Evolutionary conservation across 2,329 filamentous ascomycete species (phyloP).

Genomic region (Fusarium hostae): DNA sequence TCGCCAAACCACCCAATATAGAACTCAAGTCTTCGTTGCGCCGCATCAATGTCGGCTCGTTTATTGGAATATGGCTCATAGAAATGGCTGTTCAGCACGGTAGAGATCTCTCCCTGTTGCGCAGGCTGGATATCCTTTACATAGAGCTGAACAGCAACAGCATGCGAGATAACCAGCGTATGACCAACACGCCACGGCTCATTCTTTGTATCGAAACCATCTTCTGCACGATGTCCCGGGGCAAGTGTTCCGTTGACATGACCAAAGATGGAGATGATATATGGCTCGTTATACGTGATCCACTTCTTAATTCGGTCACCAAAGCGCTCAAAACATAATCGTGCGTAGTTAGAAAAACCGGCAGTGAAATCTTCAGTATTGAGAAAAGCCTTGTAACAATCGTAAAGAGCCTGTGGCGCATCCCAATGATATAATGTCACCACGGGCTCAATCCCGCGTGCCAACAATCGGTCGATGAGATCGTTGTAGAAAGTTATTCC

Average conservation of each 20-base stretch:
- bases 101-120: not conserved
- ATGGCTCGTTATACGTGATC: conserved; percentile 48
- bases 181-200: not conserved
- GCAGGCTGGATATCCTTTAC: not conserved
- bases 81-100: conserved; percentile 2
- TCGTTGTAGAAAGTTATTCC: conserved; percentile 6
- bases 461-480: not conserved
- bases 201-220: not conserved
- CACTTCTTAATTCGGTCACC: conserved; percentile 27
- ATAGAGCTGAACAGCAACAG: not conserved
- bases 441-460: not conserved
- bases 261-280: conserved; percentile 41
- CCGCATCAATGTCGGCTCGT: not conserved
- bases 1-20: not conserved
- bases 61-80: conserved; percentile 3
- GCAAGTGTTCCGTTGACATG: conserved; percentile 35
- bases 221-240: conserved; percentile 19
- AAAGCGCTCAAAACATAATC: not conserved
- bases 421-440: conserved; percentile 4
- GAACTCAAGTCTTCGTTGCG: not conserved
- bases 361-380: not conserved
- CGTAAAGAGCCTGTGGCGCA: not conserved
- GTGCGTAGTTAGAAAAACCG: not conserved
- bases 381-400: not conserved
- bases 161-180: not conserved